These are phyloP conservation scores for Ilex aquifolium DNA, from an alignment of 257 asterid species.

Conservation along the genomic window DNA sequence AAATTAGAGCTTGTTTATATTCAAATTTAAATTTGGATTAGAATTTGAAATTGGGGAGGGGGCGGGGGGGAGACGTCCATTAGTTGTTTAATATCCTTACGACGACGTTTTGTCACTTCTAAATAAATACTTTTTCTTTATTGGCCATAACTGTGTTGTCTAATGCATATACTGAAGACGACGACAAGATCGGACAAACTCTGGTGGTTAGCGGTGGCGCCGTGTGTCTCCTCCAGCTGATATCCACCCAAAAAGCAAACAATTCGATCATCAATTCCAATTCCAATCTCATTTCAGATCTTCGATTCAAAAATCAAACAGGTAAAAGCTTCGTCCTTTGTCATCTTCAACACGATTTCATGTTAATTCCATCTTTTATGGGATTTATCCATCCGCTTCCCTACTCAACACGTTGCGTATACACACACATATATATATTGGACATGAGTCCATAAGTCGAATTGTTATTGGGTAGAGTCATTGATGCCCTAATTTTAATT, in stretches of 20 bases:
- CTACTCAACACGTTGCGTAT: neutral
- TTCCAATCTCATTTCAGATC: neutral
- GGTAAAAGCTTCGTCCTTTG: neutral
- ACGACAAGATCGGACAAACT: constrained; percentile 21
- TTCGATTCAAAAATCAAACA: neutral
- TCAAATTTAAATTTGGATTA: no score
- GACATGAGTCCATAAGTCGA: no score
- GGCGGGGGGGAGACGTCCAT: no score
- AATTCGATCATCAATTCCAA: neutral
- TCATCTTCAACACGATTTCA: neutral
- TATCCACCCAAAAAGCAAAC: no score
- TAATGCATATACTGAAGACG: constrained; percentile 27
- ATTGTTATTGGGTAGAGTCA: neutral
- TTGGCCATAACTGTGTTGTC: neutral
- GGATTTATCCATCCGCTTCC: neutral
- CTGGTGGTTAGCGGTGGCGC: constrained; percentile 25
- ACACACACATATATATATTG: no score
- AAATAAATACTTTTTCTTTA: no score
- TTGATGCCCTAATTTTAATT: neutral
- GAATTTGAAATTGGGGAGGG: no score
- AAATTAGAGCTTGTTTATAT: neutral
- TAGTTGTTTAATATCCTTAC: no score
- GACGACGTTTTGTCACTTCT: no score
- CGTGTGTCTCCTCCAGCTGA: neutral
- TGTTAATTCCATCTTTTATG: neutral